Percentiles rank a stretch among this genome's conserved stretches.
Conservation (phyloP, 441 rosid species). For the Populus hybrid region DNA sequence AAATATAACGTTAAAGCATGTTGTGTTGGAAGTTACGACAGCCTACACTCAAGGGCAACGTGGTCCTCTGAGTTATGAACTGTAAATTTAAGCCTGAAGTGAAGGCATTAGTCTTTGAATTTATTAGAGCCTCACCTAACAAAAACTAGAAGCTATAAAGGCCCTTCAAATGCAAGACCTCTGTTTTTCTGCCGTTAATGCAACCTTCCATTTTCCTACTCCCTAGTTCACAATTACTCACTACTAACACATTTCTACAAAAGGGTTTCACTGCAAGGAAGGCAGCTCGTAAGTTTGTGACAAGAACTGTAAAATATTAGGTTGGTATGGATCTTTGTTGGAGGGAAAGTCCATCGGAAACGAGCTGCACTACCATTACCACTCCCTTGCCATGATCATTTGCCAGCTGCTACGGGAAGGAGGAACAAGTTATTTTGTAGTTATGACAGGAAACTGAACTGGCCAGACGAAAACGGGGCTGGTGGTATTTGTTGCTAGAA, state of each 20-base stretch:
- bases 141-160: not conserved
- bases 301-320: not conserved
- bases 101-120: not conserved
- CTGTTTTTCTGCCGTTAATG: not conserved
- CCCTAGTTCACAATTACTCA: not conserved
- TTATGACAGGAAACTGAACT: not conserved
- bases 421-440: not conserved
- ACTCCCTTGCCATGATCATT: no score
- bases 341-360: not conserved
- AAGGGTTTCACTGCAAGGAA: not conserved
- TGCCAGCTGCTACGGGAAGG: not conserved
- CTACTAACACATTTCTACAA: not conserved
- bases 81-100: not conserved
- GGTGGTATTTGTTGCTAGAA: not conserved
- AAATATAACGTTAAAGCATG: not conserved
- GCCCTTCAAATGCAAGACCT: not conserved
- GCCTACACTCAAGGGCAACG: not conserved
- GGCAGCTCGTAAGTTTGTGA: not conserved
- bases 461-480: not conserved
- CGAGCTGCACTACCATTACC: not conserved
- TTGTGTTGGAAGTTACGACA: not conserved
- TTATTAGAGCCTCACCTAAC: conserved; percentile 7
- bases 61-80: not conserved
- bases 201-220: not conserved
- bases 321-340: not conserved